phyloP scores from a whole-genome alignment of 306 rosid species.

The Vicia villosa region DNA sequence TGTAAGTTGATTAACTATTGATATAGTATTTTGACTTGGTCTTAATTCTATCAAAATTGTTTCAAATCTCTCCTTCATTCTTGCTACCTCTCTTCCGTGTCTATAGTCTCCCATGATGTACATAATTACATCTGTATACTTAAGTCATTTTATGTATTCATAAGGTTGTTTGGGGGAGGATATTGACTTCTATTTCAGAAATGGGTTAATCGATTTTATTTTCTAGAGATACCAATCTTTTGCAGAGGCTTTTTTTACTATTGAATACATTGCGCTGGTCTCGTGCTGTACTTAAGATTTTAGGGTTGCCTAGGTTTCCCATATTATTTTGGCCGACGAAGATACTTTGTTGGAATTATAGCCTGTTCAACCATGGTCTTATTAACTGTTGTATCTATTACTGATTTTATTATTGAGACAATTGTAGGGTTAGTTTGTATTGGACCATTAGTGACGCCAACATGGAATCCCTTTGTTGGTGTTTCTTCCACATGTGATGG shows the following conservation, averaged over 20 bases:
- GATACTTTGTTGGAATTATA: slow-evolving; percentile 54
- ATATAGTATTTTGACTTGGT: slow-evolving; percentile 21
- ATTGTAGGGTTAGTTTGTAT: slow-evolving; percentile 90
- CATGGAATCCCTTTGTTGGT: slow-evolving; percentile 89
- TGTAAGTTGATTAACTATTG: not conserved
- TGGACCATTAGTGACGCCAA: slow-evolving; percentile 90
- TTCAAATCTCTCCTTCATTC: slow-evolving; percentile 36
- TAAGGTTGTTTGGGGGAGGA: slow-evolving; percentile 39
- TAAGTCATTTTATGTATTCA: slow-evolving; percentile 11
- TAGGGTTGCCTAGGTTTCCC: slow-evolving; percentile 37
- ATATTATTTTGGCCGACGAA: slow-evolving; percentile 47
- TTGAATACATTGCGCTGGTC: slow-evolving; percentile 32
- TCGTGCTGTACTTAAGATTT: slow-evolving; percentile 41
- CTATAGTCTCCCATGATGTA: not conserved
- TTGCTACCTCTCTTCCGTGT: not conserved
- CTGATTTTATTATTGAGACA: slow-evolving; percentile 82
- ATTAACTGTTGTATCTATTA: slow-evolving; percentile 61
- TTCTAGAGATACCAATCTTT: slow-evolving; percentile 31
- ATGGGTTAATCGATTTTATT: slow-evolving; percentile 33
- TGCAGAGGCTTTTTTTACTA: slow-evolving; percentile 31
- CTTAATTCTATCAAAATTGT: slow-evolving; percentile 27
- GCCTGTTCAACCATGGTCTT: slow-evolving; percentile 57
- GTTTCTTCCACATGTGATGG: slow-evolving; percentile 85
- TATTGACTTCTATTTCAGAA: slow-evolving; percentile 32
- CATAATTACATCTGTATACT: slow-evolving; percentile 27